These are phyloP conservation scores for Naganishia sp. DNA, from an alignment of 1,284 basidiomycete species.

Conservation along the genomic window DNA sequence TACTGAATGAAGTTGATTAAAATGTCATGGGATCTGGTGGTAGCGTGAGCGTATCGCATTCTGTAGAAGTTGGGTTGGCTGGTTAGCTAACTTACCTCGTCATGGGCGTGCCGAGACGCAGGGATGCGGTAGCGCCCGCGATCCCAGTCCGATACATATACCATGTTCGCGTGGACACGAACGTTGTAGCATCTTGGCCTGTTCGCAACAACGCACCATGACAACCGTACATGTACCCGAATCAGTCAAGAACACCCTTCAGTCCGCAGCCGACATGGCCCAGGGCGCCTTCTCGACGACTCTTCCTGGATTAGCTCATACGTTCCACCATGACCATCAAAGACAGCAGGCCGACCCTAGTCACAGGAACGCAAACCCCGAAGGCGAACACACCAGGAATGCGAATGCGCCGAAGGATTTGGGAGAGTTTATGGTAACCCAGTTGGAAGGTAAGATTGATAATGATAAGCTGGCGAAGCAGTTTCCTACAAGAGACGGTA, in stretches of 20 bases:
- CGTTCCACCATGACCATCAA: neutral
- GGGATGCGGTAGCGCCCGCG: too few species aligned
- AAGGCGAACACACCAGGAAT: slow-evolving; percentile 4
- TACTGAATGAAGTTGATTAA: too few species aligned
- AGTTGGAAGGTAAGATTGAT: slow-evolving; percentile 22
- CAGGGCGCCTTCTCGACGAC: neutral
- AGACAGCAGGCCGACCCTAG: neutral
- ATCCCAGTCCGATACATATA: too few species aligned
- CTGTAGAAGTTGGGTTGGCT: too few species aligned
- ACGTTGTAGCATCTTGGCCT: too few species aligned
- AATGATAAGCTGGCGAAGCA: slow-evolving; percentile 18
- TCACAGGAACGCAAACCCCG: slow-evolving; percentile 15
- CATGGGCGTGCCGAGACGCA: too few species aligned
- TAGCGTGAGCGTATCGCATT: too few species aligned
- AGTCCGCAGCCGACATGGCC: slow-evolving; percentile 8
- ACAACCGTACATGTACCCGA: slow-evolving; percentile 12
- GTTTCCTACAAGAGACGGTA: slow-evolving; percentile 20
- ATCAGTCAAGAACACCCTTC: slow-evolving; percentile 3
- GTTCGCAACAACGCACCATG: neutral
- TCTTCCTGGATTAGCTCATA: neutral
- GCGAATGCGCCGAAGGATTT: slow-evolving; percentile 18
- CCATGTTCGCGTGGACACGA: too few species aligned
- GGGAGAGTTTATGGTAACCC: slow-evolving; percentile 24
- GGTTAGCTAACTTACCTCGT: too few species aligned
- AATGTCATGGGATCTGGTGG: too few species aligned